A percentile compares a stretch with the other conserved stretches of the same genome.
phyloP scores from a whole-genome alignment of 2,329 filamentous ascomycete species.

The Coniochaeta pulveracea region DNA sequence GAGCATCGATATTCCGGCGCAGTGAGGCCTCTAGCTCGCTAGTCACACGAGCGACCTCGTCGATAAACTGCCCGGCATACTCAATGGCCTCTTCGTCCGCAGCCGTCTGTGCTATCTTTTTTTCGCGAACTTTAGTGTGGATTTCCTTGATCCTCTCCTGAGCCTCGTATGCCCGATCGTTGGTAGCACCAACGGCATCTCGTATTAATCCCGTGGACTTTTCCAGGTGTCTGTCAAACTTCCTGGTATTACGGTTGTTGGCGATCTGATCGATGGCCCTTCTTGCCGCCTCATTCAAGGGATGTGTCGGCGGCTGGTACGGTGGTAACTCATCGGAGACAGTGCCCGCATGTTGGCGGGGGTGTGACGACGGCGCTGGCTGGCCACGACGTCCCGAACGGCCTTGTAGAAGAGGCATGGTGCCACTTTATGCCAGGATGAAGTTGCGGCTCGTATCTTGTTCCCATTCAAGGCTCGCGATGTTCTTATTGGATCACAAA shows the following conservation, averaged over 20 bases:
- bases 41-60: slow-evolving; percentile 1
- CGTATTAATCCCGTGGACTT: slow-evolving; percentile 31
- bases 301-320: slow-evolving; percentile 36
- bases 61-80: slow-evolving; percentile 17
- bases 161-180: slow-evolving; percentile 31
- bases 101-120: slow-evolving; percentile 18
- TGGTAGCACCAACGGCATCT: slow-evolving; percentile 33
- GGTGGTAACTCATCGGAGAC: slow-evolving; percentile 26
- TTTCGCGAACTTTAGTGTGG: too few species aligned
- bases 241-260: slow-evolving; percentile 24
- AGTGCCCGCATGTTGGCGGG: slow-evolving; percentile 2
- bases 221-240: slow-evolving; percentile 34
- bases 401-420: too few species aligned
- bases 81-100: slow-evolving; percentile 20
- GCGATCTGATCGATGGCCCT: slow-evolving; percentile 30
- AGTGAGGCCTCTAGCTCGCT: slow-evolving; percentile 27
- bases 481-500: too few species aligned
- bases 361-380: too few species aligned
- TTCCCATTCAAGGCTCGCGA: too few species aligned
- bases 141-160: slow-evolving; percentile 19
- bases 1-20: slow-evolving; percentile 36
- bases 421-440: too few species aligned
- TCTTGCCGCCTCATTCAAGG: slow-evolving; percentile 27
- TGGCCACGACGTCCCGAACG: too few species aligned
- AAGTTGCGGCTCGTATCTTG: too few species aligned